Evolutionary conservation across 805 yeast genomes (phyloP).

Genomic region (Pichia heedii): DNA sequence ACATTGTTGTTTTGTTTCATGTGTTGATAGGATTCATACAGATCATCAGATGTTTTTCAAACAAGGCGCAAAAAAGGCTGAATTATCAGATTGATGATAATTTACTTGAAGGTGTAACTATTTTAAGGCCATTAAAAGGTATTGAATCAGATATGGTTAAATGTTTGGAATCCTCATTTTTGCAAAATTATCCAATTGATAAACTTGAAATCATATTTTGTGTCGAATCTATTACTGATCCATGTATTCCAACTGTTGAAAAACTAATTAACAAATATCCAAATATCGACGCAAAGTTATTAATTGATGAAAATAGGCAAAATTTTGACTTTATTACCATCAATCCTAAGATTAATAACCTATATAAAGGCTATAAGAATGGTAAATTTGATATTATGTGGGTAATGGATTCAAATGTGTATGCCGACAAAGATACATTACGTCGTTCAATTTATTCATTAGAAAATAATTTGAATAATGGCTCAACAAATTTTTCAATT

Average conservation of each 20-base stretch:
- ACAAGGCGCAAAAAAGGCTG: background rate
- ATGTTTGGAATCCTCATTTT: constrained; percentile 60
- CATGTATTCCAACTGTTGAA: constrained; percentile 51
- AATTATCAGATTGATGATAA: constrained; percentile 16
- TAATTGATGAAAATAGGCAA: constrained; percentile 36
- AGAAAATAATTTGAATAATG: constrained; percentile 44
- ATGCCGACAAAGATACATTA: constrained; percentile 60
- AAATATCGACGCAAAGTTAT: constrained; percentile 45
- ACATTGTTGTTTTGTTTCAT: constrained; percentile 21
- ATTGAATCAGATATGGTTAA: constrained; percentile 64
- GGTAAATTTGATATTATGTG: constrained; percentile 72
- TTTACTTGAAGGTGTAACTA: constrained; percentile 58
- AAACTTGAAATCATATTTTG: constrained; percentile 69
- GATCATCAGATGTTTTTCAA: background rate
- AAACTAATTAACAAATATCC: constrained; percentile 45
- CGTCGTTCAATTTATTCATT: constrained; percentile 51
- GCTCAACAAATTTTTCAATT: constrained; percentile 21
- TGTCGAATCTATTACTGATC: constrained; percentile 54
- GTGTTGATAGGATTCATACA: constrained; percentile 24
- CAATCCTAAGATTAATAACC: constrained; percentile 81
- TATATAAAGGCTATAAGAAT: constrained; percentile 65
- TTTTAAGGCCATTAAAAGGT: constrained; percentile 77
- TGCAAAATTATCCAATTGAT: constrained; percentile 54
- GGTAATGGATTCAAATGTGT: constrained; percentile 81
- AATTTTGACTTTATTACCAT: constrained; percentile 55